Evolutionary conservation across 306 rosid genomes (phyloP).

Genomic region (Medicago ruthenica): DNA sequence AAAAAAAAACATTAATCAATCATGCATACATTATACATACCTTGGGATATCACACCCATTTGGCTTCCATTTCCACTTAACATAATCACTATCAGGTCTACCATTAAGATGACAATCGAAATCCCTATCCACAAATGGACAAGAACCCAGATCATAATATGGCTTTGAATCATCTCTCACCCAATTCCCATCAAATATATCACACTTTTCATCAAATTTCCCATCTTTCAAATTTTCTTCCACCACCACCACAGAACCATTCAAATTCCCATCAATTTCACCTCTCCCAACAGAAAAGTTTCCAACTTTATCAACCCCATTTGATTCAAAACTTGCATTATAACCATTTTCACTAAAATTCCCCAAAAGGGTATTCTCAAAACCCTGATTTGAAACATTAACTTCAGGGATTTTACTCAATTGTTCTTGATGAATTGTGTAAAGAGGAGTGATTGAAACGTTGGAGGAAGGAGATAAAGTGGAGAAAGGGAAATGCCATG

Average conservation of each 20-base stretch:
- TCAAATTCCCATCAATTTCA: conserved; percentile 35
- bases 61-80: conserved; percentile 96
- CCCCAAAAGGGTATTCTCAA: conserved; percentile 33
- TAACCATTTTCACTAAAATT: conserved; percentile 19
- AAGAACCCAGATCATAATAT: conserved; percentile 82
- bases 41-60: conserved; percentile 82
- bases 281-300: conserved; percentile 42
- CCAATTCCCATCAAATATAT: conserved; percentile 82
- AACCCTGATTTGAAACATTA: conserved; percentile 42
- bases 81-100: conserved; percentile 76
- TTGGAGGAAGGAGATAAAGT: conserved; percentile 32
- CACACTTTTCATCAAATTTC: conserved; percentile 56
- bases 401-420: conserved; percentile 22
- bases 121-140: conserved; percentile 77
- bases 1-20: conserved; percentile 9
- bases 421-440: conserved; percentile 17
- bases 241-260: conserved; percentile 18
- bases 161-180: conserved; percentile 85
- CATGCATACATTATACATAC: conserved; percentile 46
- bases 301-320: conserved; percentile 37
- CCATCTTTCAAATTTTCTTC: conserved; percentile 24
- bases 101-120: conserved; percentile 83
- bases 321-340: conserved; percentile 2
- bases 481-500: conserved; percentile 53
- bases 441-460: conserved; percentile 2